A percentile compares a stretch with the other conserved stretches of the same genome.
Conservation (phyloP, 1,139 yeast genomes). For the Hansenula lynferdii region DNA sequence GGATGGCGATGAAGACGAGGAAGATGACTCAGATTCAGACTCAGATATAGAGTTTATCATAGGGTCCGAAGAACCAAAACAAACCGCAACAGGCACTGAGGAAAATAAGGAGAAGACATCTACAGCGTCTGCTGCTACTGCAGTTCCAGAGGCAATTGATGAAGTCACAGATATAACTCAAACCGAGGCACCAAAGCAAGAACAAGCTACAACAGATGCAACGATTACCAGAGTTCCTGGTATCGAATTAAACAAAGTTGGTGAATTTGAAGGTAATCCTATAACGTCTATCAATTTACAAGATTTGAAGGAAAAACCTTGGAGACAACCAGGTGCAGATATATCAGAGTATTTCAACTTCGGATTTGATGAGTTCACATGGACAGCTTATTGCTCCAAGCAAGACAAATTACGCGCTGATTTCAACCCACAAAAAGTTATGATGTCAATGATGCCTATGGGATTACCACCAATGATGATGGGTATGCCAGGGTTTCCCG, state of each 20-base stretch:
- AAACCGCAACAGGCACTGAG: constrained; percentile 31
- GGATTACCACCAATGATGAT: constrained; percentile 25
- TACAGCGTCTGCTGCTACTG: constrained; percentile 21
- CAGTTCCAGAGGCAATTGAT: constrained; percentile 23
- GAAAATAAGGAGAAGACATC: constrained; percentile 21
- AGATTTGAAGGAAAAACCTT: constrained; percentile 86
- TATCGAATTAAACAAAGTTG: constrained; percentile 75
- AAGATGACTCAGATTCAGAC: constrained; percentile 41
- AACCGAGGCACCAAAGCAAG: constrained; percentile 13
- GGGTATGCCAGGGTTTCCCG: constrained; percentile 16
- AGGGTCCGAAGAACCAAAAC: constrained; percentile 37
- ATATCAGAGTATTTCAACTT: constrained; percentile 90
- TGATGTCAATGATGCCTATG: constrained; percentile 36
- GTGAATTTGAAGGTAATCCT: constrained; percentile 77
- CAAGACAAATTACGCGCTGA: constrained; percentile 81
- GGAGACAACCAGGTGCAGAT: constrained; percentile 98
- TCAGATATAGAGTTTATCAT: constrained; percentile 63
- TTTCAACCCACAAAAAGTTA: constrained; percentile 53
- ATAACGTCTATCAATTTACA: constrained; percentile 81
- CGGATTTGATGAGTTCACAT: constrained; percentile 93
- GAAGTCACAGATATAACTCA: constrained; percentile 13
- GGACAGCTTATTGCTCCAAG: constrained; percentile 90
- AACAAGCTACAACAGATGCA: constrained; percentile 30
- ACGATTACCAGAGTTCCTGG: constrained; percentile 32
- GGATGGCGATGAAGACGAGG: constrained; percentile 32